Percentiles rank a stretch among this genome's conserved stretches.
Evolutionary conservation across 1,139 yeast species (phyloP).

Genomic region (Yamadazyma taylorii): DNA sequence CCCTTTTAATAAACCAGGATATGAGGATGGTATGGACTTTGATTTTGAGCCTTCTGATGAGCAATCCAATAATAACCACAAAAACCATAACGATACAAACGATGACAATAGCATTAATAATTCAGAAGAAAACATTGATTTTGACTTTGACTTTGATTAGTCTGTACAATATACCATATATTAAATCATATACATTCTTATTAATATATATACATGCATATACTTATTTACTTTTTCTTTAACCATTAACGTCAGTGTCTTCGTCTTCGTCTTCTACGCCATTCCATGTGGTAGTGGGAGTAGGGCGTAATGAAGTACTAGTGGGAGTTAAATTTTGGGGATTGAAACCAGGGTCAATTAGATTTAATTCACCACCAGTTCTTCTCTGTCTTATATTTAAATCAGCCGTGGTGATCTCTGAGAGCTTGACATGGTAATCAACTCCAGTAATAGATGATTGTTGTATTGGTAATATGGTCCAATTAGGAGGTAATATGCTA

Average conservation of each 20-base stretch:
- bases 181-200: conserved; percentile 1
- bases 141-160: conserved; percentile 33
- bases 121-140: conserved; percentile 22
- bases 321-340: conserved; percentile 1
- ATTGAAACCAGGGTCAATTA: conserved; percentile 12
- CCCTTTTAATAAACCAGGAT: background rate
- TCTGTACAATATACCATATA: conserved; percentile 4
- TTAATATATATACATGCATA: too few species aligned
- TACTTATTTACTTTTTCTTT: too few species aligned
- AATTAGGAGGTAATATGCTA: conserved; percentile 36
- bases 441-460: conserved; percentile 10
- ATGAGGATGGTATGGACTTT: conserved; percentile 5
- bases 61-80: background rate
- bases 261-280: background rate
- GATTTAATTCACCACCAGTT: conserved; percentile 13
- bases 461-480: conserved; percentile 33
- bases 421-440: conserved; percentile 22
- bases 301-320: background rate
- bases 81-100: conserved; percentile 2
- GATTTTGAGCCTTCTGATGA: conserved; percentile 5
- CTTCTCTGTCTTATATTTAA: conserved; percentile 14
- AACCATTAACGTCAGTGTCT: background rate
- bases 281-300: conserved; percentile 1
- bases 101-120: conserved; percentile 7
- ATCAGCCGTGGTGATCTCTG: conserved; percentile 18